phyloP scores from a whole-genome alignment of 805 yeast species.

The Saccharomyces jurei region DNA sequence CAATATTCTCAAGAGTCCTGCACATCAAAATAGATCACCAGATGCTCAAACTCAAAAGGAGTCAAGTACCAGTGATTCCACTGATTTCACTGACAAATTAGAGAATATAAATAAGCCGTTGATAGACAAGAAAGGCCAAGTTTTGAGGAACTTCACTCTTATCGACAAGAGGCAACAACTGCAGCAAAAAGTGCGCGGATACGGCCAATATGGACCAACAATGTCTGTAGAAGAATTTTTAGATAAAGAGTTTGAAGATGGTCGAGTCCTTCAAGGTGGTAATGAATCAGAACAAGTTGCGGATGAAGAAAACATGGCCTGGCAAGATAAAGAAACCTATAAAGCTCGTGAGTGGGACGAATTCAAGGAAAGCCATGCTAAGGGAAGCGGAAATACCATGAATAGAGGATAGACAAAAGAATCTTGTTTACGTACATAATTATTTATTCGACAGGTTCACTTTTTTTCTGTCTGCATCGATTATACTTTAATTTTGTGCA shows the following conservation, averaged over 20 bases:
- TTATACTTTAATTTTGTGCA: neutral
- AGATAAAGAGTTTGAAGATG: conserved; percentile 76
- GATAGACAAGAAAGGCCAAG: conserved; percentile 65
- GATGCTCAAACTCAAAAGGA: conserved; percentile 3
- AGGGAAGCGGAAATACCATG: conserved; percentile 85
- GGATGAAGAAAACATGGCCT: conserved; percentile 56
- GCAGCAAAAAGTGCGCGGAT: conserved; percentile 66
- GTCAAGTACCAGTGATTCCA: conserved; percentile 26
- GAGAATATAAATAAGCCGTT: conserved; percentile 47
- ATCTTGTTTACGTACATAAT: neutral
- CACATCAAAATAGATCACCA: conserved; percentile 9
- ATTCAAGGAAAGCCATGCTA: conserved; percentile 75
- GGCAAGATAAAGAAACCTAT: conserved; percentile 57
- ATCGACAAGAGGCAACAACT: conserved; percentile 51
- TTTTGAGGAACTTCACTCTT: conserved; percentile 76
- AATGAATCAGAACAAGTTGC: conserved; percentile 32
- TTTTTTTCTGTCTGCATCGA: neutral
- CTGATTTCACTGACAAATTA: conserved; percentile 56
- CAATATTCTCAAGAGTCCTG: conserved; percentile 30
- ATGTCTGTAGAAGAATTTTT: conserved; percentile 90
- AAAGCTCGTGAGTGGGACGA: conserved; percentile 88
- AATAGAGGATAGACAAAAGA: conserved; percentile 40
- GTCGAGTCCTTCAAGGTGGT: conserved; percentile 61
- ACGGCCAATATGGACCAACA: conserved; percentile 88
- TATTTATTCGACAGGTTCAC: neutral